phyloP scores from a whole-genome alignment of 345 rosid genomes.

The Brassica rapa region DNA sequence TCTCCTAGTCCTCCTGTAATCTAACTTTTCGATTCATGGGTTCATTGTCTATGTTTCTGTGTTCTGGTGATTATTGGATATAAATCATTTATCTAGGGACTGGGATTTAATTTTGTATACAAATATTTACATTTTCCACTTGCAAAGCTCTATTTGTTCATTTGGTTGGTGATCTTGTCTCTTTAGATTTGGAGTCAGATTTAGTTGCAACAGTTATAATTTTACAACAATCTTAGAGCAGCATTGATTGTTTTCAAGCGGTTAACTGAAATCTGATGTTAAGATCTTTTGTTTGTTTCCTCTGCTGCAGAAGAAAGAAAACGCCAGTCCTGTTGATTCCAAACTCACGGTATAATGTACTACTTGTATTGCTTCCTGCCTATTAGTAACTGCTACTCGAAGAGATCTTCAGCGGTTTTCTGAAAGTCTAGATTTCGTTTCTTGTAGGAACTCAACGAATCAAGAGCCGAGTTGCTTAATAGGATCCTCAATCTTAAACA shows the following conservation, averaged over 20 bases:
- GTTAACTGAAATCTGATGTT: background rate
- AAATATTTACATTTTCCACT: too few relatives aligned
- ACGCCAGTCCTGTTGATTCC: slow-evolving; percentile 55
- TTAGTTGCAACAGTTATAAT: too few relatives aligned
- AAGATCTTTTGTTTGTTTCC: slow-evolving; percentile 1
- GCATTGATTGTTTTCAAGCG: too few relatives aligned
- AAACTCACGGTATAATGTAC: slow-evolving; percentile 57
- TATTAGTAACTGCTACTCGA: background rate
- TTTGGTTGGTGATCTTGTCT: too few relatives aligned
- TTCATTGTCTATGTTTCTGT: too few relatives aligned
- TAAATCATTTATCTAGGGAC: background rate
- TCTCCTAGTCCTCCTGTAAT: background rate
- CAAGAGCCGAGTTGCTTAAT: slow-evolving; percentile 76
- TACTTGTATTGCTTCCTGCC: background rate
- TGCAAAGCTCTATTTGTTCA: too few relatives aligned
- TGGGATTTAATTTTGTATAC: too few relatives aligned
- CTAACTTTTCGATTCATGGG: background rate
- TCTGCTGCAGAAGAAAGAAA: slow-evolving; percentile 70
- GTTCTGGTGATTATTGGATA: background rate
- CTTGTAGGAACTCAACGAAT: slow-evolving; percentile 74
- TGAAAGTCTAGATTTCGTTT: background rate
- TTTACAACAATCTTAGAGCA: background rate
- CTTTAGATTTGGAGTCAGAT: too few relatives aligned
- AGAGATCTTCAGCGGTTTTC: background rate
- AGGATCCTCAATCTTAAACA: slow-evolving; percentile 86